These are phyloP conservation scores for Sparassis latifolia DNA, from an alignment of 1,284 basidiomycete species.

Conservation along the genomic window DNA sequence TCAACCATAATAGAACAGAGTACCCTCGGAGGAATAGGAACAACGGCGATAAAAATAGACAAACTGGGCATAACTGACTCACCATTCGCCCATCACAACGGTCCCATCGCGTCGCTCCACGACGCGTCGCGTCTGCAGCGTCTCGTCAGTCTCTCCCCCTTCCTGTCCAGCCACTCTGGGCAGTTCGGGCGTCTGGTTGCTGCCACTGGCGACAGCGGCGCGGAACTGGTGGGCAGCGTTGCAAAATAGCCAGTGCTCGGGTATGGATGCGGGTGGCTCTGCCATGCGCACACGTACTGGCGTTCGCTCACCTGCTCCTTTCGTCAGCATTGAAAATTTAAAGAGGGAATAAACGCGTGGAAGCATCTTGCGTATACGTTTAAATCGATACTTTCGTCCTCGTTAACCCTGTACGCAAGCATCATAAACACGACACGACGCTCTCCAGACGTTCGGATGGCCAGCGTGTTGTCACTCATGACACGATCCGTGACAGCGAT, in stretches of 20 bases:
- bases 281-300: slow-evolving; percentile 63
- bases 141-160: slow-evolving; percentile 12
- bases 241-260: slow-evolving; percentile 68
- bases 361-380: background rate
- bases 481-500: too few species aligned
- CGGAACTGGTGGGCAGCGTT: slow-evolving; percentile 48
- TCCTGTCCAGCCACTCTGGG: background rate
- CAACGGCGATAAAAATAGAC: background rate
- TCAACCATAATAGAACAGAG: too few species aligned
- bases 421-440: too few species aligned
- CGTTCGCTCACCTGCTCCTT: slow-evolving; percentile 55
- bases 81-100: slow-evolving; percentile 58
- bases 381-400: background rate
- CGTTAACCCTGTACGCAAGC: background rate
- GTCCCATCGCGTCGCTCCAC: slow-evolving; percentile 55
- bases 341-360: background rate
- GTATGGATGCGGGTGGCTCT: slow-evolving; percentile 56
- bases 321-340: background rate
- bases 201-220: slow-evolving; percentile 36
- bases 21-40: background rate
- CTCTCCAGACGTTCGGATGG: background rate
- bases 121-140: slow-evolving; percentile 29
- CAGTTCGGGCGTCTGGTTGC: slow-evolving; percentile 3
- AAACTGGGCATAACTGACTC: slow-evolving; percentile 21
- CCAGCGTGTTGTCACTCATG: background rate